Evolutionary conservation across 345 rosid species (phyloP).

Genomic region (Arabidopsis suecica): DNA sequence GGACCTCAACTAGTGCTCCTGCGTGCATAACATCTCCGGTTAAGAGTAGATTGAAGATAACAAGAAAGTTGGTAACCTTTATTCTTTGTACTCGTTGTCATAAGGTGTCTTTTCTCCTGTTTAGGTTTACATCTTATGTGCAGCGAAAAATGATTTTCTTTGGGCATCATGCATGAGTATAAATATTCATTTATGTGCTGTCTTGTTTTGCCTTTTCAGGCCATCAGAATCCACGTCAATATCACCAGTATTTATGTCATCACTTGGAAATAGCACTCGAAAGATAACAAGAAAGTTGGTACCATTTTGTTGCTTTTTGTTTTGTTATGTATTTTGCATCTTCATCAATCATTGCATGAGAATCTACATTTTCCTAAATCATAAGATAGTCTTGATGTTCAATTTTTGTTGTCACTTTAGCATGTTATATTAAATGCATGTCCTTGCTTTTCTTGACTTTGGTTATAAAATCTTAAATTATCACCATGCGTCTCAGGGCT

Average conservation of each 20-base stretch:
- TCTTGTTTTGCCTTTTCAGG: conserved; percentile 46
- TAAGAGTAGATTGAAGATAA: conserved; percentile 58
- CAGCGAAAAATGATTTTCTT: conserved; percentile 10
- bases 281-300: conserved; percentile 56
- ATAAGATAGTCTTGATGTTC: conserved; percentile 13
- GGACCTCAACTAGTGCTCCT: conserved; percentile 46
- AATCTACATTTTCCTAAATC: conserved; percentile 16
- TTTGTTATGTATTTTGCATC: conserved; percentile 22
- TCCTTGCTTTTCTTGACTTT: conserved; percentile 21
- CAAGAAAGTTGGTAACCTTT: conserved; percentile 55
- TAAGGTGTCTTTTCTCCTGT: conserved; percentile 21
- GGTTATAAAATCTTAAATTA: conserved; percentile 16
- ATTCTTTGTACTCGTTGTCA: conserved; percentile 30
- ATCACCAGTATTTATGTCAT: conserved; percentile 36
- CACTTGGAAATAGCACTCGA: conserved; percentile 48
- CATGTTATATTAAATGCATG: conserved; percentile 10
- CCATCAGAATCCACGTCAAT: conserved; percentile 42
- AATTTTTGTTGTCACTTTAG: conserved; percentile 18
- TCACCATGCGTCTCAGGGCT: conserved; percentile 53
- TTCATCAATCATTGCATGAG: conserved; percentile 27
- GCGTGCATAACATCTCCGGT: conserved; percentile 45
- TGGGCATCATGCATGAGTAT: conserved; percentile 22
- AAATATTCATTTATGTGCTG: conserved; percentile 19
- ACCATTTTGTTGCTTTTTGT: conserved; percentile 39
- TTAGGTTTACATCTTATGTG: conserved; percentile 28